Evolutionary conservation across 78 protist genomes (phyloP).

Genomic region (Chrysochromulina parva): DNA sequence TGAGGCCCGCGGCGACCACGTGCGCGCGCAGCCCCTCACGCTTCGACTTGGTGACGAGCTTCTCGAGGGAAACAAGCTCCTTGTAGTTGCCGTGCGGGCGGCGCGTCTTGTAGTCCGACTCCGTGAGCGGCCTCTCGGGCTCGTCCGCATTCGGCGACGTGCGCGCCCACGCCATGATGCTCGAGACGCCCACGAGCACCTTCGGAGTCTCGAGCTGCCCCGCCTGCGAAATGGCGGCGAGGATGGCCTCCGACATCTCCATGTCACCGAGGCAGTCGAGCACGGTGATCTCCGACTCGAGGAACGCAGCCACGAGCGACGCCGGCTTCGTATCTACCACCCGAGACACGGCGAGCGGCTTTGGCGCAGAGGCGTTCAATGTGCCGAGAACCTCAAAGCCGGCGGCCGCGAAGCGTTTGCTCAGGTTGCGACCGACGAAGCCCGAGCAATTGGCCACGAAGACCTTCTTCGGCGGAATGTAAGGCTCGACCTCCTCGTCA

Average conservation of each 20-base stretch:
- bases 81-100: conserved; percentile 56
- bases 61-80: conserved; percentile 41
- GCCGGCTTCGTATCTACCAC: background rate
- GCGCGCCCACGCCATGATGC: background rate
- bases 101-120: conserved; percentile 56
- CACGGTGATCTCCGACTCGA: background rate
- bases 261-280: background rate
- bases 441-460: background rate
- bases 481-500: too few relatives aligned
- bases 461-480: background rate
- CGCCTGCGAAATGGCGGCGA: background rate
- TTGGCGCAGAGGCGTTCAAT: background rate
- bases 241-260: background rate
- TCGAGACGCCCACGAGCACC: background rate
- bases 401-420: background rate
- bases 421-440: background rate
- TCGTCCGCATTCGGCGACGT: background rate
- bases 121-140: conserved; percentile 13
- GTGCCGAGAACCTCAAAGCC: background rate
- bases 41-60: background rate
- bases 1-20: conserved; percentile 47
- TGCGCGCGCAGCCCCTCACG: conserved; percentile 18
- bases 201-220: too few relatives aligned
- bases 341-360: background rate
- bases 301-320: background rate